A percentile compares a stretch with the other conserved stretches of the same genome.
These are phyloP conservation scores for Mollisia scopiformis DNA, from an alignment of 2,329 filamentous ascomycete species.

Conservation along the genomic window DNA sequence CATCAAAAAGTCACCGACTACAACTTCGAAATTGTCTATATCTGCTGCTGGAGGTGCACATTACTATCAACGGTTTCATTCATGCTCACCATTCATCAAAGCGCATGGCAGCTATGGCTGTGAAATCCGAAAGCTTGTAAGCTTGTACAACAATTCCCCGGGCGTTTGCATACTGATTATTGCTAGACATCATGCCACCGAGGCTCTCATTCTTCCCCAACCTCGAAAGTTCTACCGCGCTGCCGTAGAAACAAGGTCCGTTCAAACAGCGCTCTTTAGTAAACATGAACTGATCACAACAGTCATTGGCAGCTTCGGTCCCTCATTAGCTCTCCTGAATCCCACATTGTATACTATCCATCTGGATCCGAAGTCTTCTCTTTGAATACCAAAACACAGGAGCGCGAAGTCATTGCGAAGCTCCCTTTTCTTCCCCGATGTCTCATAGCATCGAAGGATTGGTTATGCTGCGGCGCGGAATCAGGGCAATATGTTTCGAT, in stretches of 20 bases:
- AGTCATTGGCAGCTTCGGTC: slow-evolving; percentile 91
- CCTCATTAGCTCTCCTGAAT: slow-evolving; percentile 79
- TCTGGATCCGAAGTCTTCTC: slow-evolving; percentile 72
- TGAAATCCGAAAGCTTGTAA: slow-evolving; percentile 56
- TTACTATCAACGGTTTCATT: slow-evolving; percentile 12
- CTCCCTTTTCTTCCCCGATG: slow-evolving; percentile 80
- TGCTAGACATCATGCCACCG: slow-evolving; percentile 65
- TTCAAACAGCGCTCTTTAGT: slow-evolving; percentile 13
- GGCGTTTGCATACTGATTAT: slow-evolving; percentile 3
- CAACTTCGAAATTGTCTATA: not conserved
- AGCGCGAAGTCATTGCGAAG: slow-evolving; percentile 73
- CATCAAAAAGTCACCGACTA: not conserved
- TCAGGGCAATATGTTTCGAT: slow-evolving; percentile 73
- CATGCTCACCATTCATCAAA: slow-evolving; percentile 34
- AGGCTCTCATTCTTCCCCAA: slow-evolving; percentile 62
- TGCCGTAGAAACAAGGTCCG: slow-evolving; percentile 67
- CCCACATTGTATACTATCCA: slow-evolving; percentile 83
- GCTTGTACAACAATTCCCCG: slow-evolving; percentile 28
- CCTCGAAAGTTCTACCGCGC: slow-evolving; percentile 70
- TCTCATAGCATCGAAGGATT: slow-evolving; percentile 82
- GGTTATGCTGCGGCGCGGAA: slow-evolving; percentile 89
- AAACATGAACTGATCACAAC: not conserved
- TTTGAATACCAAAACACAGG: slow-evolving; percentile 69
- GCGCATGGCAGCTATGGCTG: slow-evolving; percentile 52
- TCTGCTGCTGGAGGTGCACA: not conserved